Base-by-base conservation (phyloP, 2,329 filamentous ascomycete genomes). In the Aspergillus ochraceoroseus region DNA sequence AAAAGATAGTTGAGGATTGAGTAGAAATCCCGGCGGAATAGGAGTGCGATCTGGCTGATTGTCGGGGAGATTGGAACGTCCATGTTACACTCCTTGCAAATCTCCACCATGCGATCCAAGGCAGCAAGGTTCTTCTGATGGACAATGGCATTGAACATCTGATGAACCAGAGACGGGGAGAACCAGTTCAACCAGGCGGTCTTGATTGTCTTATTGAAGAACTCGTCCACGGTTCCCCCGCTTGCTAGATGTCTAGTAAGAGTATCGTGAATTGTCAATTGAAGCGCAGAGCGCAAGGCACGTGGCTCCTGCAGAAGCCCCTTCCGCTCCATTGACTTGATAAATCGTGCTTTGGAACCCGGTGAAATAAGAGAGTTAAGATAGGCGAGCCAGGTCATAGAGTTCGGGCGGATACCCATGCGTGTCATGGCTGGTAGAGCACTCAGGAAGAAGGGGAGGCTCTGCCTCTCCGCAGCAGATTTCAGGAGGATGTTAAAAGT, bases 401-500 rank as follows among this genome's bases (percentile, higher is more conserved):
- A 46, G 40, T 70, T 65, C 8, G 70, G 69, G 1, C 46, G 48
- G 33, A 72, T 49, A 1, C 61, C 51, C 36, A 58, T 46, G 33
- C 54, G 48, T 18, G 59, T 44, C 69, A 74, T 72, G 8, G 56
- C 43, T 15, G 52, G 37, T 12, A 73, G 46, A 13, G 69, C 51
- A 17, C 55, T 52, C 5, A 56, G 57, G 36, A 72, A 73, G 11
- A 55, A 54, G 8, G 45, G 48, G n/a, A 68, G 48, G 49, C 72
- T 61, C 34, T 63, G 60, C 14, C 52, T 53, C 33, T 54, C 55
- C 8, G 68, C 68, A 17, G 63, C 57, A 14, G 54, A 55, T 28
- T 54, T 51, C 26, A 74, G 48, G 34, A 74, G 52, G 30, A 71
- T 65, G 34, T 73, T 73, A 48, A 66, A 71, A 4, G 66, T 68